phyloP scores from a whole-genome alignment of 169 alveolate genomes.

The Theileria equi region DNA sequence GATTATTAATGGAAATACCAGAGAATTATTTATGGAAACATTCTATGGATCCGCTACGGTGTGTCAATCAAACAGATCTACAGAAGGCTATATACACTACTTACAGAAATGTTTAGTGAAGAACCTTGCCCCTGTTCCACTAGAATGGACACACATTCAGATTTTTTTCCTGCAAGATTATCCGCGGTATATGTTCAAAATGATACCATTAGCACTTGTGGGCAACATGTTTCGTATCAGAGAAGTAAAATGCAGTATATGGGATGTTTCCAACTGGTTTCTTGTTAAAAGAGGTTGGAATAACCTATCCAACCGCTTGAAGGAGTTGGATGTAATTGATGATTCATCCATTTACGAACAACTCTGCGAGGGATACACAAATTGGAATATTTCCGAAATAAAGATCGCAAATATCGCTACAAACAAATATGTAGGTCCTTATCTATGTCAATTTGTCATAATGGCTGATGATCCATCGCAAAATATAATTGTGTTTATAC shows the following conservation, averaged over 20 bases:
- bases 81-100: too few relatives aligned
- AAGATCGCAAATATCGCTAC: constrained; percentile 10
- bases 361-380: constrained; percentile 5
- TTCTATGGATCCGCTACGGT: too few relatives aligned
- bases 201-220: constrained; percentile 23
- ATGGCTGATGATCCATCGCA: neutral
- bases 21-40: too few relatives aligned
- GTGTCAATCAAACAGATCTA: too few relatives aligned
- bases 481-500: neutral
- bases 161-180: constrained; percentile 40
- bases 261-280: constrained; percentile 37
- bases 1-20: too few relatives aligned
- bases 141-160: constrained; percentile 13
- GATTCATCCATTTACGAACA: neutral
- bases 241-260: neutral
- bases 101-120: neutral
- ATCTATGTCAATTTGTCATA: constrained; percentile 34
- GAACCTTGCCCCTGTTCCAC: neutral
- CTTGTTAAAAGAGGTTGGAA: neutral
- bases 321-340: constrained; percentile 8
- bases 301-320: constrained; percentile 1
- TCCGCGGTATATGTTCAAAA: constrained; percentile 11
- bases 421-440: constrained; percentile 43
- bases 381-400: neutral
- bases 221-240: constrained; percentile 7